Evolutionary conservation across 257 asterid genomes (phyloP).

Genomic region (Cinchona pubescens): DNA sequence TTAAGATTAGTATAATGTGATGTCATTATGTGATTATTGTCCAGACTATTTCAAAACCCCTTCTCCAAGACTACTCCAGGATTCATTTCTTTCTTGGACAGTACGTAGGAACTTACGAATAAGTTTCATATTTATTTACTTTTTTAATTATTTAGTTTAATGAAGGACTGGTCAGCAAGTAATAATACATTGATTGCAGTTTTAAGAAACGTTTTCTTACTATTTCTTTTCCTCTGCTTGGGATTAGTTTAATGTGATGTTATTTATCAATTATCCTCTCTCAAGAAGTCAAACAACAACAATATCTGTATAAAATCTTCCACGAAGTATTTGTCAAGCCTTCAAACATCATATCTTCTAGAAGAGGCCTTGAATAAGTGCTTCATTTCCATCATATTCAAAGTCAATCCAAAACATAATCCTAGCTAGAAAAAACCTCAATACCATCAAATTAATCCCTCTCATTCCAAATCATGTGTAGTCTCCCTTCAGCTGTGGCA

Average conservation of each 20-base stretch:
- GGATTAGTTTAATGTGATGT: background rate
- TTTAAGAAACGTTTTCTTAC: background rate
- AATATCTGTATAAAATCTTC: background rate
- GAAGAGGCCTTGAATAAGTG: background rate
- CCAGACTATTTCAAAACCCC: background rate
- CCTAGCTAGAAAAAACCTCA: too few species aligned
- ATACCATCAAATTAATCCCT: too few species aligned
- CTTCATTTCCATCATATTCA: too few species aligned
- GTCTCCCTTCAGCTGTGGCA: constrained; percentile 58
- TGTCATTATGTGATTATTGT: background rate
- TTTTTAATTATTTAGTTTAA: background rate
- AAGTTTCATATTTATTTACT: background rate
- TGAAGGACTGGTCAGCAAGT: background rate
- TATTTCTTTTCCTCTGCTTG: background rate
- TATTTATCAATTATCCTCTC: background rate
- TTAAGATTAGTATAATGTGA: background rate
- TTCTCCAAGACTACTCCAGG: background rate
- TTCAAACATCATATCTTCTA: constrained; percentile 7
- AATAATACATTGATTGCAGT: background rate
- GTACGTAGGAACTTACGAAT: background rate
- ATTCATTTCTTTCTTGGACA: background rate
- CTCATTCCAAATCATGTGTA: too few species aligned
- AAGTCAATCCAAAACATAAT: too few species aligned
- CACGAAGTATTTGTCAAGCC: background rate
- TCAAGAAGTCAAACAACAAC: background rate